Percentiles rank a stretch among this genome's conserved stretches.
These are phyloP conservation scores for Marasmius fiardii DNA, from an alignment of 1,284 basidiomycete species.

Conservation along the genomic window DNA sequence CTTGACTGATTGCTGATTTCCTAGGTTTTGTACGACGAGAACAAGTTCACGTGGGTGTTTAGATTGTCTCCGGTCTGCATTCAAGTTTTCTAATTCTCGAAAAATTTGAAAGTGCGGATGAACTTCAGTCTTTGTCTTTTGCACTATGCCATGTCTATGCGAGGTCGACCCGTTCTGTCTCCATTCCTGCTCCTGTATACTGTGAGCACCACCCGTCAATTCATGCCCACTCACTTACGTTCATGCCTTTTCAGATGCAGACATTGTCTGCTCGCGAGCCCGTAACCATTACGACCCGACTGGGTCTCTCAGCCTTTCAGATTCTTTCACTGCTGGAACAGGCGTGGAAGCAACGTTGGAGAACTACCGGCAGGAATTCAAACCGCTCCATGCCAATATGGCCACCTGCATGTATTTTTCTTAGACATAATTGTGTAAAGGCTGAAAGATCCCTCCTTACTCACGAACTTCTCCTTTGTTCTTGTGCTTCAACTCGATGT, in stretches of 20 bases:
- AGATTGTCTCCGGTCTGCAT: background rate
- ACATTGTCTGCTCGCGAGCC: constrained; percentile 78
- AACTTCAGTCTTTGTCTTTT: constrained; percentile 68
- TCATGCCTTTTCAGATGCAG: constrained; percentile 62
- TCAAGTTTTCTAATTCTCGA: constrained; percentile 30
- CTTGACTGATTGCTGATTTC: background rate
- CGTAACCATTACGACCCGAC: constrained; percentile 82
- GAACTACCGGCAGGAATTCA: constrained; percentile 7
- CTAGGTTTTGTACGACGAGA: background rate
- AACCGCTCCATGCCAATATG: background rate
- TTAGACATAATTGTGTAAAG: background rate
- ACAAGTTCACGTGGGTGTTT: background rate
- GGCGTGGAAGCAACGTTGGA: constrained; percentile 4
- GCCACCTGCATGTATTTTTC: constrained; percentile 12
- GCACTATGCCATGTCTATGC: constrained; percentile 81
- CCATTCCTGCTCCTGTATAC: constrained; percentile 81
- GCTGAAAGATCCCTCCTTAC: too few species aligned
- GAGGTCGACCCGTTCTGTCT: constrained; percentile 78
- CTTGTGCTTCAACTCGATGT: too few species aligned
- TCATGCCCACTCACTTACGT: constrained; percentile 46
- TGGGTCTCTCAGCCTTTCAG: constrained; percentile 54
- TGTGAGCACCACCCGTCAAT: constrained; percentile 44
- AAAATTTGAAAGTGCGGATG: constrained; percentile 49
- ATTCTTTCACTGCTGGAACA: background rate
- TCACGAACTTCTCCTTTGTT: too few species aligned